These are phyloP conservation scores for Pythium brachiatum DNA, from an alignment of 352 stramenopile species.

Conservation along the genomic window DNA sequence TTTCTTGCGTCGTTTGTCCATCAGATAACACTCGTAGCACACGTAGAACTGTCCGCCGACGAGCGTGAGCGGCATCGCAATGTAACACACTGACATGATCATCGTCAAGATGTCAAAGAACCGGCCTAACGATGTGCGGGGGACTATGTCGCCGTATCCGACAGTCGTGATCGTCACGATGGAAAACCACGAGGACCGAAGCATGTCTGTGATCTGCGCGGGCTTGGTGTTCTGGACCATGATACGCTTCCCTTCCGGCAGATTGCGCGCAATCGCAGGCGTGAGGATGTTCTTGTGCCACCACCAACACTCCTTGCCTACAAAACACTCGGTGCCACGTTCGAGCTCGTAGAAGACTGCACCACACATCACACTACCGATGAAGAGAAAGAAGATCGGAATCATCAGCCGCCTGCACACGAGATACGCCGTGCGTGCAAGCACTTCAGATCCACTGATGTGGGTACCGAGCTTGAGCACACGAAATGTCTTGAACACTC, in stretches of 20 bases:
- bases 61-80: constrained; percentile 73
- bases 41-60: constrained; percentile 73
- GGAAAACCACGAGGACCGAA: constrained; percentile 71
- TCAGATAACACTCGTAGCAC: constrained; percentile 48
- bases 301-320: constrained; percentile 52
- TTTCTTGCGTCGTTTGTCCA: constrained; percentile 29
- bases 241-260: constrained; percentile 57
- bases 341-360: constrained; percentile 79
- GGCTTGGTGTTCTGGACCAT: constrained; percentile 53
- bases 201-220: constrained; percentile 61
- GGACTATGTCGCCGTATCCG: constrained; percentile 64
- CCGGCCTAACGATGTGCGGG: constrained; percentile 63
- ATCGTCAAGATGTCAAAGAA: constrained; percentile 60
- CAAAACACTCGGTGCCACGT: constrained; percentile 63
- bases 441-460: constrained; percentile 61
- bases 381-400: constrained; percentile 78
- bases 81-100: constrained; percentile 68
- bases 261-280: constrained; percentile 29
- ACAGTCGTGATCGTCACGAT: constrained; percentile 72
- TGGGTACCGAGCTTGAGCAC: constrained; percentile 80
- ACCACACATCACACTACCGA: constrained; percentile 49
- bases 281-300: constrained; percentile 60
- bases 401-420: constrained; percentile 63
- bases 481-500: constrained; percentile 70
- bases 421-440: constrained; percentile 49